Percentiles rank a stretch among this genome's conserved stretches.
Conservation (phyloP, 2,329 filamentous ascomycete genomes). For the Leptosphaerulina australis region DNA sequence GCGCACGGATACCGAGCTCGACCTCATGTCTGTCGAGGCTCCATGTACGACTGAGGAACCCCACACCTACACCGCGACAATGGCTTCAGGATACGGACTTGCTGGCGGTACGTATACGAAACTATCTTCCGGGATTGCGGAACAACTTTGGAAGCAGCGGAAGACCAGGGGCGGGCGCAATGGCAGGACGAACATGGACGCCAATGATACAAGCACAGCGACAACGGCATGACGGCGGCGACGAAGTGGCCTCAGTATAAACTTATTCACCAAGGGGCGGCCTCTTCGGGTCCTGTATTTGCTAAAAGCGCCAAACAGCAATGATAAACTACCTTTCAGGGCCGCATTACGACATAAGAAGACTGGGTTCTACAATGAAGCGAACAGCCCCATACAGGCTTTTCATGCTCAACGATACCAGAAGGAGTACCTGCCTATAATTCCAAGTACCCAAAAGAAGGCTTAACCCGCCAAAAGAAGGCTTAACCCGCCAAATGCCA, state of each 20-base stretch:
- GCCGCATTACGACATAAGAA: not conserved
- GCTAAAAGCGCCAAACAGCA: not conserved
- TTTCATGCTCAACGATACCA: not conserved
- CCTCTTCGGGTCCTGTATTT: not conserved
- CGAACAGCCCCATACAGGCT: not conserved
- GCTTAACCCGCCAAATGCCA: not conserved
- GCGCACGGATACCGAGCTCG: conserved; percentile 10
- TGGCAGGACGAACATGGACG: conserved; percentile 23
- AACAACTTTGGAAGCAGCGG: conserved; percentile 17
- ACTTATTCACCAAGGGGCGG: too few species aligned
- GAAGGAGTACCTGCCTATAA: too few species aligned
- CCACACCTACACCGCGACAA: conserved; percentile 53
- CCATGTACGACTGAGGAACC: conserved; percentile 22
- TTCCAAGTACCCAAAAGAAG: not conserved
- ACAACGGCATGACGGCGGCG: not conserved
- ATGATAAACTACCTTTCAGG: not conserved
- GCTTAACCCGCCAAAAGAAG: too few species aligned
- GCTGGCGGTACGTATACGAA: conserved; percentile 68
- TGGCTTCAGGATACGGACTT: conserved; percentile 85
- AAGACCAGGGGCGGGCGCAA: conserved; percentile 22
- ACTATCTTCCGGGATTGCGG: not conserved
- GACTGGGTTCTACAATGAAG: not conserved
- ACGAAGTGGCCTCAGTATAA: not conserved
- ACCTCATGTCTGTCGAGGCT: conserved; percentile 30
- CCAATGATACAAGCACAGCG: conserved; percentile 9